Base-by-base conservation (phyloP, 2,329 filamentous ascomycete genomes). In the Sclerotinia sclerotiorum region DNA sequence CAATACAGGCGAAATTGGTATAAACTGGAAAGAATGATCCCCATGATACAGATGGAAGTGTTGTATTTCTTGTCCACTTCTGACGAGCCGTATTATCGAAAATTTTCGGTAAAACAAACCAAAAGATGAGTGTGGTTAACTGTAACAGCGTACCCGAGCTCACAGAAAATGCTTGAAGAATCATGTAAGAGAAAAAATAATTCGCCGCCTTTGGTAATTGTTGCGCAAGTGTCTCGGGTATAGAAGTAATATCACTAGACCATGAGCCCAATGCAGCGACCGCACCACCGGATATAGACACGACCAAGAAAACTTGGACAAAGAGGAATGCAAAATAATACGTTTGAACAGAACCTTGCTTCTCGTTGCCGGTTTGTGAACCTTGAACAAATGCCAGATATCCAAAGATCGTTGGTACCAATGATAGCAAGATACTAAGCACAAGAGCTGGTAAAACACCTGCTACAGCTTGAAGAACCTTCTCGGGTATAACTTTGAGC, bases 171-270 rank as follows among this genome's bases (percentile, higher is more conserved):
- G 94, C 93, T 76, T 98, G 95, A 13, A 99, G 88, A 77, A 97
- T 90, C 88, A 99, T 94, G 84, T 99, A 99, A 0, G 93, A 94
- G 83, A 97, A 98, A 82, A 98, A 99, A 79, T 98, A 99, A 77
- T 97, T 97, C 74, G 93, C 91, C 0, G 94, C 90, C 73, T 88
- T 91, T 2, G 95, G 95, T 6, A 99, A 82, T 70, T 94, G 95
- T 15, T 83, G 78, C 0, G 94, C 94, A 39, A 99, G 81, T 0
- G 91, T 83, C 24, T 87, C 79, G 0, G 95, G 87, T 68, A 96
- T 86, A 49, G 84, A 84, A n/a, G 82, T 80, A 10, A 92, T 88
- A 4, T 84, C 69, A 29, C 77, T 51, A 13, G 80, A 76, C 10
- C 84, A 73, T 35, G 85, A 80, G 48, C 86, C 79, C 4, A 90